Percentiles rank a stretch among this genome's conserved stretches.
Conservation (phyloP, 169 alveolate species). For the Eimeria brunetti region DNA sequence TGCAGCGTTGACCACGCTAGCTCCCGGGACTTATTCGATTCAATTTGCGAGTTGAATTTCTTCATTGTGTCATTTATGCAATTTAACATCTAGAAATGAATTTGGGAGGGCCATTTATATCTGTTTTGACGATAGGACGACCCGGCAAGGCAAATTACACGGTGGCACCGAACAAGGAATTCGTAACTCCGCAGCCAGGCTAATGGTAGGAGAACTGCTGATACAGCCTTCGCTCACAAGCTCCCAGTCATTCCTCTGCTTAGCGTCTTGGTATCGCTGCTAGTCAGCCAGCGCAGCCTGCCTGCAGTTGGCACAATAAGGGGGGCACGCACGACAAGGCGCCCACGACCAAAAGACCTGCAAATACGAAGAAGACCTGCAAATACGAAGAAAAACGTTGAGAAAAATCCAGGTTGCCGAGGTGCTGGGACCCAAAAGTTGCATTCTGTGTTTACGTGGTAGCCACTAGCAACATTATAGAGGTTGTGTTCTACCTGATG, state of each 20-base stretch:
- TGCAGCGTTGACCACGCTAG: slow-evolving; percentile 1
- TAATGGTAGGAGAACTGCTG: background rate
- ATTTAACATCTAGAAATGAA: slow-evolving; percentile 26
- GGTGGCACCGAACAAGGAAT: background rate
- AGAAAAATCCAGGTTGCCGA: background rate
- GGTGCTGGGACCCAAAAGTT: background rate
- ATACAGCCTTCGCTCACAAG: background rate
- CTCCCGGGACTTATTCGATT: background rate
- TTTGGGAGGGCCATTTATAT: background rate
- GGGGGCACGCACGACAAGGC: background rate
- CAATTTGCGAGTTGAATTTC: background rate
- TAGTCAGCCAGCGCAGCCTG: background rate
- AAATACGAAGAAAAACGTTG: background rate
- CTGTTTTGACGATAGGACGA: background rate
- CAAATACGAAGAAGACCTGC: background rate
- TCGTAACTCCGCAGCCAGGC: background rate
- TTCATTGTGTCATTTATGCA: background rate
- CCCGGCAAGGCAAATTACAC: background rate
- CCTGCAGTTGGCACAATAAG: too few relatives aligned
- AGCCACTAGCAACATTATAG: background rate
- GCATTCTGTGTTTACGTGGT: background rate
- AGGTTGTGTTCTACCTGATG: background rate
- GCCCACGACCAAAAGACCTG: too few relatives aligned
- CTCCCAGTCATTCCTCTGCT: background rate
- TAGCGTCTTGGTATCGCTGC: background rate